These are phyloP conservation scores for Triangularia setosa DNA, from an alignment of 2,329 filamentous ascomycete species.

Conservation along the genomic window DNA sequence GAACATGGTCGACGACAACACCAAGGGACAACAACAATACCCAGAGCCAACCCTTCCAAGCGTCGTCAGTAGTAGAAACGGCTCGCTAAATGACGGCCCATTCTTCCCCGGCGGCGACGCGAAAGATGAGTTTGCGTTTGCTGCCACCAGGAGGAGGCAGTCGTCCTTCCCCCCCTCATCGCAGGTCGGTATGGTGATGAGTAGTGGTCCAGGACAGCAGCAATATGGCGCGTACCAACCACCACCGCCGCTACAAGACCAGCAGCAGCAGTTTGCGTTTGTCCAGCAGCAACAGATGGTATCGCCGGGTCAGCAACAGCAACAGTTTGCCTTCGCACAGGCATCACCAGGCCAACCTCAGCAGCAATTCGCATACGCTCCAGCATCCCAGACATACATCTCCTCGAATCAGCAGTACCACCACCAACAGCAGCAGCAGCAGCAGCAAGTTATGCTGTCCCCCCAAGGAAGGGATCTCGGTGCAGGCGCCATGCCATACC, in stretches of 20 bases:
- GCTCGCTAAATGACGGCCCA: neutral
- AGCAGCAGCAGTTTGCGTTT: neutral
- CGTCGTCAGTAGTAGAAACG: neutral
- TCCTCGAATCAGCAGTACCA: neutral
- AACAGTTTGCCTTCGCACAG: neutral
- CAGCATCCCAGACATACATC: too few species aligned
- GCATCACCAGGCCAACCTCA: neutral
- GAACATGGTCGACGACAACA: slow-evolving; percentile 1
- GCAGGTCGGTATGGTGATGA: neutral
- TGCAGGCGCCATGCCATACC: neutral
- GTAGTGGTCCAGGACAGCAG: neutral
- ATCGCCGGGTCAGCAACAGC: neutral
- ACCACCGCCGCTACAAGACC: neutral
- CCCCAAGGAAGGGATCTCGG: neutral
- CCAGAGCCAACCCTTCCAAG: neutral
- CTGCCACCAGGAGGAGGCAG: neutral
- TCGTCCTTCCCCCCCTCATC: neutral
- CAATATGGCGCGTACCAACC: neutral
- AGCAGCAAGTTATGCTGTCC: neutral
- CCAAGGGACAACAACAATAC: neutral
- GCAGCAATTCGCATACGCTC: neutral
- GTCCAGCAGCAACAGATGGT: slow-evolving; percentile 1
- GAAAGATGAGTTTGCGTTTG: neutral
- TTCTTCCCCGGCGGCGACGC: neutral
- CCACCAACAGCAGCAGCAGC: slow-evolving; percentile 2